Evolutionary conservation across 345 rosid species (phyloP).

Genomic region (Salix arbutifolia): DNA sequence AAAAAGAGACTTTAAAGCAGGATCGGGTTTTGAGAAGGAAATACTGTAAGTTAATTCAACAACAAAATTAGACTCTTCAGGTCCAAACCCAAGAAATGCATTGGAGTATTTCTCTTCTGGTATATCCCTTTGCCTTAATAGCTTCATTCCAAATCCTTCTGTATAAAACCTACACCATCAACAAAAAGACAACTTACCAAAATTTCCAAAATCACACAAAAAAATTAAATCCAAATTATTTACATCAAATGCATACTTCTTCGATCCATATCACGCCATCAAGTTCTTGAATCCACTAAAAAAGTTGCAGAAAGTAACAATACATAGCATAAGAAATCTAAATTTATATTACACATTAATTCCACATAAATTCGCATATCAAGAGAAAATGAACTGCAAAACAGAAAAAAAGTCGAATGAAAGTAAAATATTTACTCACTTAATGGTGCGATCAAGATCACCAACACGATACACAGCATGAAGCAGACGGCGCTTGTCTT

Average conservation of each 20-base stretch:
- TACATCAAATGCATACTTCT: too few relatives aligned
- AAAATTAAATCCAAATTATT: too few relatives aligned
- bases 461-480: conserved; percentile 91
- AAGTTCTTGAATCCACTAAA: too few relatives aligned
- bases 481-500: conserved; percentile 81
- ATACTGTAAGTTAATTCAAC: conserved; percentile 86
- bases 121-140: too few relatives aligned
- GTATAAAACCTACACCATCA: too few relatives aligned
- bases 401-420: neutral
- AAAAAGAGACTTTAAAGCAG: neutral
- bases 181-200: too few relatives aligned
- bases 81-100: conserved; percentile 20
- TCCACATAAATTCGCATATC: neutral
- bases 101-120: too few relatives aligned
- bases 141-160: too few relatives aligned
- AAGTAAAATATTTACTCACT: conserved; percentile 30
- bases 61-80: conserved; percentile 71
- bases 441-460: conserved; percentile 82
- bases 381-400: too few relatives aligned
- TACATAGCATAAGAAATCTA: neutral
- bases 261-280: too few relatives aligned
- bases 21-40: conserved; percentile 2
- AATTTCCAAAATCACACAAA: too few relatives aligned
- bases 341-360: neutral
- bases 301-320: neutral